Percentiles rank a stretch among this genome's conserved stretches.
phyloP scores from a whole-genome alignment of 352 stramenopile species.

The Phytophthora sp. region DNA sequence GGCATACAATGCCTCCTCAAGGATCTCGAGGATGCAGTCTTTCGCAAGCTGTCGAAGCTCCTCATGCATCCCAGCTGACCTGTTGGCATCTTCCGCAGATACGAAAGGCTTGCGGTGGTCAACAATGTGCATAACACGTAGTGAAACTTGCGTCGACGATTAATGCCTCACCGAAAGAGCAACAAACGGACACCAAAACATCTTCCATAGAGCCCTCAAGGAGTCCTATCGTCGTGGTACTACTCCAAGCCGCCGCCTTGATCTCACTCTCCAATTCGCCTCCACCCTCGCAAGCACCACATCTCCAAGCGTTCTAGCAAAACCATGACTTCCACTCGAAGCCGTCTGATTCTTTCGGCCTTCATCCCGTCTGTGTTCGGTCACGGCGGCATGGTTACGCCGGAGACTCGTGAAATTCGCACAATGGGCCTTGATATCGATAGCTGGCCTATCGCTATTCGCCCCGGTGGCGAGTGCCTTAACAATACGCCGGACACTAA shows the following conservation, averaged over 20 bases:
- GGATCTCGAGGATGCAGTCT: too few relatives aligned
- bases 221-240: too few relatives aligned
- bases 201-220: too few relatives aligned
- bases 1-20: too few relatives aligned
- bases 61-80: too few relatives aligned
- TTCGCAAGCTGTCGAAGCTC: too few relatives aligned
- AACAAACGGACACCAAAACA: conserved; percentile 5
- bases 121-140: background rate
- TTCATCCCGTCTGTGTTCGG: conserved; percentile 6
- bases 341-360: too few relatives aligned
- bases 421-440: conserved; percentile 47
- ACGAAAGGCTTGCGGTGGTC: background rate
- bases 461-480: conserved; percentile 42
- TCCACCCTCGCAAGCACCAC: conserved; percentile 2
- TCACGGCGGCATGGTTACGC: conserved; percentile 44
- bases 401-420: conserved; percentile 38
- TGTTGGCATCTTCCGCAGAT: background rate
- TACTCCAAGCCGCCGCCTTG: too few relatives aligned
- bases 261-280: conserved; percentile 18
- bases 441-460: conserved; percentile 40
- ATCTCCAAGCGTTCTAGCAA: too few relatives aligned
- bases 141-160: conserved; percentile 2
- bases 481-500: conserved; percentile 38
- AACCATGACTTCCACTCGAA: too few relatives aligned
- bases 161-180: background rate